A percentile compares a stretch with the other conserved stretches of the same genome.
Conservation (phyloP, 768 basidiomycete genomes). For the Candolleomyces efflorescens region DNA sequence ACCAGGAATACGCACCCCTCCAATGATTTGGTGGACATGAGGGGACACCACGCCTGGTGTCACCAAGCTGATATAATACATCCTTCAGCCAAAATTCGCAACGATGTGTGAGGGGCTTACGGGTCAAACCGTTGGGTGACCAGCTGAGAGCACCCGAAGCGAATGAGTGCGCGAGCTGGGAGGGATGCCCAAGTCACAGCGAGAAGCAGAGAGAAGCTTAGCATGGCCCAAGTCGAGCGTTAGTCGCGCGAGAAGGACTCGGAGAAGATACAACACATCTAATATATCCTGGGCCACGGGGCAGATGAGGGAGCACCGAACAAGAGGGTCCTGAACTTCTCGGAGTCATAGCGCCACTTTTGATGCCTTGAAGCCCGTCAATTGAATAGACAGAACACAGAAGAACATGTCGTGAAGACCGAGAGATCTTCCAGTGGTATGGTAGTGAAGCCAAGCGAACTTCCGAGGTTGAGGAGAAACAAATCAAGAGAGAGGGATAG, state of each 20-base stretch:
- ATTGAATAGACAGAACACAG: background rate
- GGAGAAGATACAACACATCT: background rate
- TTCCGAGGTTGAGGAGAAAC: background rate
- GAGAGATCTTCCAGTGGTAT: background rate
- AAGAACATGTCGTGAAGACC: background rate
- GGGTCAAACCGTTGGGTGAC: slow-evolving; percentile 2
- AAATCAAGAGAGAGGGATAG: background rate
- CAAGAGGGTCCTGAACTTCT: background rate
- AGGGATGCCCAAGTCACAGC: background rate
- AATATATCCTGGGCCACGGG: background rate
- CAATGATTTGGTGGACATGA: slow-evolving; percentile 4
- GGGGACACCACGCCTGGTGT: background rate
- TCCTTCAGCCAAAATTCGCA: background rate
- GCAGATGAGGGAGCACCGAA: background rate
- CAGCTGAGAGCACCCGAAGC: slow-evolving; percentile 1
- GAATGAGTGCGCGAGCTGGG: background rate
- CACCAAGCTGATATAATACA: background rate
- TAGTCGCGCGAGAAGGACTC: background rate
- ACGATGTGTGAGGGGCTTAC: background rate
- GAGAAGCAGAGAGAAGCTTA: background rate
- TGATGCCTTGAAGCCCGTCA: background rate
- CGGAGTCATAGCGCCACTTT: background rate
- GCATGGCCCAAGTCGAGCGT: background rate
- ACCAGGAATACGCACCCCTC: background rate
- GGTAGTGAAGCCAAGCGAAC: background rate